Evolutionary conservation across 2,329 filamentous ascomycete genomes (phyloP).

Genomic region (Corynespora cassiicola): DNA sequence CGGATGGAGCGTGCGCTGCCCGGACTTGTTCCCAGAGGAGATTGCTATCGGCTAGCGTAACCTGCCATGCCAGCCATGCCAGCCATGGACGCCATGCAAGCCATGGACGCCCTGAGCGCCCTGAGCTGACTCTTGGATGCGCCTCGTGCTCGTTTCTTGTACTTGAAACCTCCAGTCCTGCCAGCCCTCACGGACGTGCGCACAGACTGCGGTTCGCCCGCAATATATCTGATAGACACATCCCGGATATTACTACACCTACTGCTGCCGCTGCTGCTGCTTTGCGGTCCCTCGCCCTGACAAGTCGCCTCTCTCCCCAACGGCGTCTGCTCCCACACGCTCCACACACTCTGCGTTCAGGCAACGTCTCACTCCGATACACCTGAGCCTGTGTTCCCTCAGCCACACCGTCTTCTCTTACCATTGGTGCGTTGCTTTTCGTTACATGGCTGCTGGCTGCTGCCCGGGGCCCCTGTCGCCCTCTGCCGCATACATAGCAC

Average conservation of each 20-base stretch:
- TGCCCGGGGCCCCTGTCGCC: slow-evolving; percentile 12
- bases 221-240: slow-evolving; percentile 26
- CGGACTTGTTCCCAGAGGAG: slow-evolving; percentile 4
- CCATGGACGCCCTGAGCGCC: slow-evolving; percentile 9
- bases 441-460: slow-evolving; percentile 34
- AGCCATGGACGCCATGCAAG: slow-evolving; percentile 9
- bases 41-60: slow-evolving; percentile 12
- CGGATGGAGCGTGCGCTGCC: background rate
- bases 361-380: slow-evolving; percentile 24
- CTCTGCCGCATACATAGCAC: too few relatives aligned
- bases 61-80: slow-evolving; percentile 11
- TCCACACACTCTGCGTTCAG: slow-evolving; percentile 4
- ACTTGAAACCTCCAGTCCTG: slow-evolving; percentile 29
- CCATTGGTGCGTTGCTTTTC: slow-evolving; percentile 32
- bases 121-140: slow-evolving; percentile 8
- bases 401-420: slow-evolving; percentile 24
- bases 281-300: slow-evolving; percentile 19
- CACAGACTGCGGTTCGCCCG: slow-evolving; percentile 23
- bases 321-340: background rate
- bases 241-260: slow-evolving; percentile 17
- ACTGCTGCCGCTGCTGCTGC: slow-evolving; percentile 8
- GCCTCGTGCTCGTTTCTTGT: slow-evolving; percentile 20
- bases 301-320: slow-evolving; percentile 10
- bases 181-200: slow-evolving; percentile 15
- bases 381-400: slow-evolving; percentile 28